phyloP scores from a whole-genome alignment of 2,329 filamentous ascomycete genomes.

The Trichophaea hybrida region DNA sequence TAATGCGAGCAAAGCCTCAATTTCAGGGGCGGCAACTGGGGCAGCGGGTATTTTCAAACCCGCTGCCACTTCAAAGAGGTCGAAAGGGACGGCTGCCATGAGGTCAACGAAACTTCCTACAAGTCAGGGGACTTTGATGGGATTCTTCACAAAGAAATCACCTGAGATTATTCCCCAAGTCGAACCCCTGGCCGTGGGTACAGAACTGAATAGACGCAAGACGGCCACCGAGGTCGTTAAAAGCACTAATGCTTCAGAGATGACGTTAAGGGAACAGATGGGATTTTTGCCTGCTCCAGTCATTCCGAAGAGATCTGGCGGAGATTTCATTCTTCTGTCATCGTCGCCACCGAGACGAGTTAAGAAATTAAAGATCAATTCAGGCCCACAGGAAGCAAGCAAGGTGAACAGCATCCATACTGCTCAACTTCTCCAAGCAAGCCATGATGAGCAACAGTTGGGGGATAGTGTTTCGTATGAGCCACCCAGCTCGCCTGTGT shows the following conservation, averaged over 20 bases:
- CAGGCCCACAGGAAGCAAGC: not conserved
- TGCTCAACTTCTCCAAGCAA: not conserved
- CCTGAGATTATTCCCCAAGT: slow-evolving; percentile 8
- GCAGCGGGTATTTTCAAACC: not conserved
- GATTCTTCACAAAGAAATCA: slow-evolving; percentile 24
- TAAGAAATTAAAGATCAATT: slow-evolving; percentile 7
- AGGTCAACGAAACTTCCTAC: slow-evolving; percentile 9
- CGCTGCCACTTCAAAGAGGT: not conserved
- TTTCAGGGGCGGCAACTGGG: not conserved
- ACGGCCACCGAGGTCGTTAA: slow-evolving; percentile 19
- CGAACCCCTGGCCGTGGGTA: not conserved
- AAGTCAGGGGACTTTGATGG: slow-evolving; percentile 24
- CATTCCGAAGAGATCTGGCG: slow-evolving; percentile 10
- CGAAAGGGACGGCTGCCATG: slow-evolving; percentile 2
- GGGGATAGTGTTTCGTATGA: not conserved
- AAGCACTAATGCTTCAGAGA: not conserved
- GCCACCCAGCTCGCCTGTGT: not conserved
- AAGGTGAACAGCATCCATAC: not conserved
- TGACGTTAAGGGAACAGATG: slow-evolving; percentile 15
- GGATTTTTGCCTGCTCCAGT: slow-evolving; percentile 22
- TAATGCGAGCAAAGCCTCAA: no score
- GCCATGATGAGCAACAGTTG: not conserved
- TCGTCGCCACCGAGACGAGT: slow-evolving; percentile 28
- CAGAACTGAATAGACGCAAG: not conserved
- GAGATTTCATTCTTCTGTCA: slow-evolving; percentile 25